A percentile compares a stretch with the other conserved stretches of the same genome.
These are phyloP conservation scores for Solanum habrochaites DNA, from an alignment of 257 asterid genomes.

Conservation along the genomic window DNA sequence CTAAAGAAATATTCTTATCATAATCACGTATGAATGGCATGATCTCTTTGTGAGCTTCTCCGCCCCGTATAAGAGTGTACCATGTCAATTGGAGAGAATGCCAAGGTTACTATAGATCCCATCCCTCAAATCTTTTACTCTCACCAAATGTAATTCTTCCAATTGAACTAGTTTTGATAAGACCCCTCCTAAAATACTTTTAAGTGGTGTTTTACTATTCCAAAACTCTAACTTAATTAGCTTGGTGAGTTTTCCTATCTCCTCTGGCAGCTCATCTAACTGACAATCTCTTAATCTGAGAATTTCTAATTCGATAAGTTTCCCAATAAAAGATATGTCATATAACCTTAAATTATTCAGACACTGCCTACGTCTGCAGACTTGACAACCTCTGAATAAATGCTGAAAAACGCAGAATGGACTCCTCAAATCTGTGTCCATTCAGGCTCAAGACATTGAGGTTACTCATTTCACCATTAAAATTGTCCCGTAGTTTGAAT, in stretches of 20 bases:
- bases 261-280: not conserved
- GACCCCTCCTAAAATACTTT: not conserved
- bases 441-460: not conserved
- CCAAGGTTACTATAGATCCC: not conserved
- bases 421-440: not conserved
- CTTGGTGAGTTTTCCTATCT: not conserved
- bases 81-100: not conserved
- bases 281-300: not conserved
- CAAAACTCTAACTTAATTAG: not conserved
- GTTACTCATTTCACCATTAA: not conserved
- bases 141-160: constrained; percentile 1
- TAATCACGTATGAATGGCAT: accelerated
- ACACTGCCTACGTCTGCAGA: not conserved
- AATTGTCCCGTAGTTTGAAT: not conserved
- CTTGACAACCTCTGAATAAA: not conserved
- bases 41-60: accelerated
- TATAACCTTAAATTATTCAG: not conserved
- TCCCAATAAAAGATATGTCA: not conserved
- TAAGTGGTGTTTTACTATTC: not conserved
- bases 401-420: not conserved
- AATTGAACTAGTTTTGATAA: not conserved
- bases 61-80: not conserved
- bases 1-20: not conserved
- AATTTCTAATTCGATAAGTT: not conserved
- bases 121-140: not conserved